Percentiles rank a stretch among this genome's conserved stretches.
These are phyloP conservation scores for Russula griseocarnosa DNA, from an alignment of 768 basidiomycete species.

Conservation along the genomic window DNA sequence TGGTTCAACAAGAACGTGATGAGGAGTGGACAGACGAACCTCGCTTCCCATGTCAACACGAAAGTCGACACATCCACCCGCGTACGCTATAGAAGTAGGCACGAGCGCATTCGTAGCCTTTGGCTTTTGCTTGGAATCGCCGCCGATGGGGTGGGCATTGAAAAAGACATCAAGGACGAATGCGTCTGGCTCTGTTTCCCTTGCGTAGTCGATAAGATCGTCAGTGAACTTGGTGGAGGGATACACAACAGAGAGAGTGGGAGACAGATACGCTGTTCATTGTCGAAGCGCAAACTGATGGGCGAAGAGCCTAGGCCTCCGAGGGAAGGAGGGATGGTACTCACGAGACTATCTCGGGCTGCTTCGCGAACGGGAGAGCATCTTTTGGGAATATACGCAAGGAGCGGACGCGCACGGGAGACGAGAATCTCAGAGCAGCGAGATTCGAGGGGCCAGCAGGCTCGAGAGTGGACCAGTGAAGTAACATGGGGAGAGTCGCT, in stretches of 20 bases:
- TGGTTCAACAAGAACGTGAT: conserved; percentile 8
- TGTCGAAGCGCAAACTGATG: not conserved
- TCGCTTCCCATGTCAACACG: conserved; percentile 65
- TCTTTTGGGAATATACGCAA: conserved; percentile 69
- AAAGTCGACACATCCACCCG: conserved; percentile 65
- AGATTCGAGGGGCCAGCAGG: conserved; percentile 55
- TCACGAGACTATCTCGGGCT: conserved; percentile 61
- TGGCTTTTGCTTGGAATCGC: conserved; percentile 51
- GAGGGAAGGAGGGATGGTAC: conserved; percentile 28
- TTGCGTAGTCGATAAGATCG: conserved; percentile 31
- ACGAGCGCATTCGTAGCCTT: conserved; percentile 68
- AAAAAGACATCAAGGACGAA: conserved; percentile 75
- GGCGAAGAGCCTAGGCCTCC: conserved; percentile 9
- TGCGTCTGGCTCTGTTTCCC: conserved; percentile 65
- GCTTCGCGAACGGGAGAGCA: conserved; percentile 55
- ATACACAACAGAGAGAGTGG: not conserved
- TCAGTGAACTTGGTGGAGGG: not conserved
- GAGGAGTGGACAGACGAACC: conserved; percentile 39
- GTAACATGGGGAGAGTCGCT: conserved; percentile 26
- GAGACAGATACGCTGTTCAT: not conserved
- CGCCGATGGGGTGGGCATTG: conserved; percentile 56
- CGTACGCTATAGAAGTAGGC: conserved; percentile 66
- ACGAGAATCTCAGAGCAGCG: conserved; percentile 68
- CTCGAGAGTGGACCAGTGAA: conserved; percentile 64
- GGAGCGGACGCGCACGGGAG: conserved; percentile 61